Evolutionary conservation across 2,329 filamentous ascomycete genomes (phyloP), one percentile per base, ranked within the genome.

Genomic region (Mariannaea elegans): DNA sequence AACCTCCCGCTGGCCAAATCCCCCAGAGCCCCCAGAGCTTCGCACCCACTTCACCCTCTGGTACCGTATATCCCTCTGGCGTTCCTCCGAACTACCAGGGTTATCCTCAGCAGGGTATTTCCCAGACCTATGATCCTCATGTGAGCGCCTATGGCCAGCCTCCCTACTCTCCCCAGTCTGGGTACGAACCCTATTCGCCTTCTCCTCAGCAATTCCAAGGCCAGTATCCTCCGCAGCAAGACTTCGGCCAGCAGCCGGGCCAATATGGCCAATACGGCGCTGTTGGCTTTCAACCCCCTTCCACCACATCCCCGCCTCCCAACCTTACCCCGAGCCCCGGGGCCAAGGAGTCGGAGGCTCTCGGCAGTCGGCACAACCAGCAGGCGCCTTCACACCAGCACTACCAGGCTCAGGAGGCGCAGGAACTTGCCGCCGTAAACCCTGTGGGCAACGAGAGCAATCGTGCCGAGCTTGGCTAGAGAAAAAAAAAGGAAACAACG

Each of bases 371-470:
- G 27, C 56, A 58, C 6, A 53, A 58, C 2, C 65, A 67, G 3
- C 42, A 39, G 23, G 38, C 47, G 12, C 41, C 46, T 7, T 59
- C 57, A 18, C 59, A 54, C 23, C 59, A 58, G 12, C 47, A 56
- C 12, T 29, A 47, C 7, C 57, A 55, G 18, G 54, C 53, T 9
- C 57, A 56, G 16, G 50, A 56, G 2, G 65, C 66, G 4, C 68
- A 63, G 29, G 74, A 76, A 61, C 47, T 76, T 54, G 65, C 67
- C n/a, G 58, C 70, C 34, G 60, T 68, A 16, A 65, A 70, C 47
- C 70, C 72, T 3, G 3, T 75, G 23, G 75, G 75, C 4, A 70
- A 67, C 3, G 71, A 73, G 59, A 66, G 54, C 23, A 77, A 77
- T 62, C 68, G 75, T 16, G 75, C 74, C 4, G 73, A 77, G 60